Percentiles rank a stretch among this genome's conserved stretches.
phyloP scores from a whole-genome alignment of 2,329 filamentous ascomycete genomes.

The Penicillium sp. region DNA sequence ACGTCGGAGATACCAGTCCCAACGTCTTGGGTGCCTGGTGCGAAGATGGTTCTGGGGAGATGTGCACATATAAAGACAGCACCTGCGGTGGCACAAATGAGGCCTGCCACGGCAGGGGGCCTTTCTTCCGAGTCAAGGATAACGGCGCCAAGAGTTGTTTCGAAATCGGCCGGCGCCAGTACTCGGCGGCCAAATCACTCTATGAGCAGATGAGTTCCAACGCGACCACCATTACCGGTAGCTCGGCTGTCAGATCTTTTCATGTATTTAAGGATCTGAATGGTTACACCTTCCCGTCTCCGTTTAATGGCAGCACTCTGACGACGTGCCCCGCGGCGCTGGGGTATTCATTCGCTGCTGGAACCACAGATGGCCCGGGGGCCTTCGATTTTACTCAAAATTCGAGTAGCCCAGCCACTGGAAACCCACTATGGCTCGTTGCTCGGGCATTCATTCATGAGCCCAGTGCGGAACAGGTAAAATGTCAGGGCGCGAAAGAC shows the following conservation, averaged over 20 bases:
- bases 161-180: conserved; percentile 50
- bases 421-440: conserved; percentile 76
- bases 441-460: conserved; percentile 72
- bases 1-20: conserved; percentile 85
- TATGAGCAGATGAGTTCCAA: conserved; percentile 56
- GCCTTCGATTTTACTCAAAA: conserved; percentile 94
- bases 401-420: conserved; percentile 67
- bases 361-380: conserved; percentile 88
- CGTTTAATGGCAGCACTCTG: conserved; percentile 62
- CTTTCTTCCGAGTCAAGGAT: conserved; percentile 46
- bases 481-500: conserved; percentile 78
- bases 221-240: conserved; percentile 49
- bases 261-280: conserved; percentile 85
- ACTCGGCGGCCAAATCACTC: conserved; percentile 46
- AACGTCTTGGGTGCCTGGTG: conserved; percentile 88
- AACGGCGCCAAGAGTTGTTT: conserved; percentile 51
- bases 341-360: conserved; percentile 89
- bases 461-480: conserved; percentile 67
- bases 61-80: conserved; percentile 65
- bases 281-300: conserved; percentile 69
- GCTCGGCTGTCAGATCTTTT: conserved; percentile 72
- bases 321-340: conserved; percentile 82
- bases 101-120: conserved; percentile 48
- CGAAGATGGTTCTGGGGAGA: conserved; percentile 72
- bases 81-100: conserved; percentile 62